These are phyloP conservation scores for Ostreobium quekettii DNA, from an alignment of 139 green algal species.

Conservation along the genomic window DNA sequence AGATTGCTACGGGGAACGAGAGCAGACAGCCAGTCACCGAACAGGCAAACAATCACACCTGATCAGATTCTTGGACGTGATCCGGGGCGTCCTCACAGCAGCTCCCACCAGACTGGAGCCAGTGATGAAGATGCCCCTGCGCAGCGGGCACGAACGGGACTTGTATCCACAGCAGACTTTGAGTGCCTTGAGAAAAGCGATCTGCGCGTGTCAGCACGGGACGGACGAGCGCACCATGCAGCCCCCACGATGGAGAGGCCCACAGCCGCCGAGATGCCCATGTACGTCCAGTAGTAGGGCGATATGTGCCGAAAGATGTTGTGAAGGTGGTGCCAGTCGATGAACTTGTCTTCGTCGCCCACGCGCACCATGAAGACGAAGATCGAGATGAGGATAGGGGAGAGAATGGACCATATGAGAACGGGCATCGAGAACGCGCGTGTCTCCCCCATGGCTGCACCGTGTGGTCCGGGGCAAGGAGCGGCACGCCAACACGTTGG, in stretches of 20 bases:
- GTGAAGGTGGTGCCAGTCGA: slow-evolving; percentile 74
- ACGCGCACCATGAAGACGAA: slow-evolving; percentile 26
- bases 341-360: slow-evolving; percentile 39
- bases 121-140: slow-evolving; percentile 98
- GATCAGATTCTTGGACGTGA: slow-evolving; percentile 99
- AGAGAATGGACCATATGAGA: neutral
- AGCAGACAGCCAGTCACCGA: too few relatives aligned
- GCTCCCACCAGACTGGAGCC: slow-evolving; percentile 90
- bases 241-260: slow-evolving; percentile 89
- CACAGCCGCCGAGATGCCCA: slow-evolving; percentile 79
- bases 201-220: neutral
- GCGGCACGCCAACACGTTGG: too few relatives aligned
- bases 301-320: slow-evolving; percentile 77
- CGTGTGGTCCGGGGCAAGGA: too few relatives aligned
- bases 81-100: slow-evolving; percentile 85
- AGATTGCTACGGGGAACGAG: too few relatives aligned
- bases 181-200: neutral
- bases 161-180: neutral
- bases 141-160: neutral
- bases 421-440: too few relatives aligned
- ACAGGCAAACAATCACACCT: slow-evolving; percentile 40
- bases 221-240: slow-evolving; percentile 66
- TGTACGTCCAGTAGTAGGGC: slow-evolving; percentile 82
- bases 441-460: too few relatives aligned
- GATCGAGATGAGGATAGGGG: slow-evolving; percentile 8